Percentiles rank a stretch among this genome's conserved stretches.
phyloP scores from a whole-genome alignment of 768 basidiomycete species.

The Candolleomyces eurysporus region DNA sequence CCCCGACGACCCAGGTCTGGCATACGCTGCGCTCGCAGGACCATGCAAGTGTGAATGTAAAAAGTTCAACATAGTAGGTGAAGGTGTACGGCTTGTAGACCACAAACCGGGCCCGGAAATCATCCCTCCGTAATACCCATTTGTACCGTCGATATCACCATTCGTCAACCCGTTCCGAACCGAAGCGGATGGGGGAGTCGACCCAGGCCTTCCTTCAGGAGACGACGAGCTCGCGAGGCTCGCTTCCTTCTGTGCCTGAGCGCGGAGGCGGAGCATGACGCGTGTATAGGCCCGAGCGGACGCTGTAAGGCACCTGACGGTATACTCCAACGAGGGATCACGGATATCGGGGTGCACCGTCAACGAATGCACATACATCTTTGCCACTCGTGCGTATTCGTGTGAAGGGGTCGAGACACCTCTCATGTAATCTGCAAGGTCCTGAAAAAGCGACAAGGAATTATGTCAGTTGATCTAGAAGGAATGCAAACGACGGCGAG shows the following conservation, averaged over 20 bases:
- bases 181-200: constrained; percentile 16
- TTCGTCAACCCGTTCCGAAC: constrained; percentile 8
- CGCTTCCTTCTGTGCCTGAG: constrained; percentile 67
- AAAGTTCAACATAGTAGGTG: constrained; percentile 53
- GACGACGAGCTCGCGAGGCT: constrained; percentile 20
- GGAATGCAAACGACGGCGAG: neutral
- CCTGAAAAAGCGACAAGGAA: constrained; percentile 39
- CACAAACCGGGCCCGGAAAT: constrained; percentile 29
- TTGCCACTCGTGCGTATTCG: constrained; percentile 63
- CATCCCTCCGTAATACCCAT: neutral
- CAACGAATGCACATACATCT: constrained; percentile 53
- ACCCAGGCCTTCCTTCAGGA: constrained; percentile 10
- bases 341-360: constrained; percentile 39
- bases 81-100: constrained; percentile 63
- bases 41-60: constrained; percentile 43
- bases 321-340: constrained; percentile 37
- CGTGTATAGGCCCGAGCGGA: constrained; percentile 76
- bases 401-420: constrained; percentile 76
- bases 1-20: constrained; percentile 19
- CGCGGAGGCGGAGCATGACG: constrained; percentile 74
- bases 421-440: constrained; percentile 76
- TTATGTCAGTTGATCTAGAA: neutral
- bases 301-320: constrained; percentile 51
- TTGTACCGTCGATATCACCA: constrained; percentile 5
- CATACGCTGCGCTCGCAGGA: constrained; percentile 13